Base-by-base conservation (phyloP, 352 stramenopile genomes). In the Hyaloperonospora arabidopsidis region DNA sequence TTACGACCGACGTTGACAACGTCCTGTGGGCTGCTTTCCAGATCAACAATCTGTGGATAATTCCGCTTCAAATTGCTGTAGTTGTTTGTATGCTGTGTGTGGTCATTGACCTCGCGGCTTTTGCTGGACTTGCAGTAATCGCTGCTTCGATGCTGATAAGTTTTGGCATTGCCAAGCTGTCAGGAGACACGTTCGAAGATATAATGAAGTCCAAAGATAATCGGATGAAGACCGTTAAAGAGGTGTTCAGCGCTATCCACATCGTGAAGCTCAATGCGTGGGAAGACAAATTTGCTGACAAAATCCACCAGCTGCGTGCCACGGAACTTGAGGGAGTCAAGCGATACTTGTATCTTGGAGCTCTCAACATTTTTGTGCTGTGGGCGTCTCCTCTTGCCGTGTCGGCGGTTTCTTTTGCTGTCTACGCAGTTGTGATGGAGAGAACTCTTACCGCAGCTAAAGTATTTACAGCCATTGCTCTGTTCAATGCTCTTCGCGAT, bases 251-350 rank as follows among this genome's bases (percentile, higher is more conserved):
- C 21, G 77, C 87, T n/a, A 97, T 98, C 56, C 90, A 97, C 63
- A 83, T 98, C 45, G 89, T 98, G 59, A 98, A 98, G 58, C 61
- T 98, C 0, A 96, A 97, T 55, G 84, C 77, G 0, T 97, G 86
- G 86, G 90, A 97, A 50, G 36, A 53, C 29, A 79, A 85, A 10
- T 95, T 96, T 66, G 63, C 68, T 5, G 83, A 83, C 17, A 78
- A 92, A 57, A 83, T 97, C 35, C 52, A 65, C 36, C 41, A 63
- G 18, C 38, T 89, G 11, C 73, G 89, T 17, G 55, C 72, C 12
- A 84, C 88, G 48, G 95, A 97, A 63, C 87, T 94, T 45, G 64
- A 76, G 68, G 15, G 95, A 66, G 71, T 84, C 88, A 55, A 43
- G 54, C 19, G 45, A 41, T 63, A 32, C 14, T 15, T 81, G 74